Evolutionary conservation across 345 rosid species (phyloP), one percentile per base, ranked within the genome.

Genomic region (Brassica nigra): DNA sequence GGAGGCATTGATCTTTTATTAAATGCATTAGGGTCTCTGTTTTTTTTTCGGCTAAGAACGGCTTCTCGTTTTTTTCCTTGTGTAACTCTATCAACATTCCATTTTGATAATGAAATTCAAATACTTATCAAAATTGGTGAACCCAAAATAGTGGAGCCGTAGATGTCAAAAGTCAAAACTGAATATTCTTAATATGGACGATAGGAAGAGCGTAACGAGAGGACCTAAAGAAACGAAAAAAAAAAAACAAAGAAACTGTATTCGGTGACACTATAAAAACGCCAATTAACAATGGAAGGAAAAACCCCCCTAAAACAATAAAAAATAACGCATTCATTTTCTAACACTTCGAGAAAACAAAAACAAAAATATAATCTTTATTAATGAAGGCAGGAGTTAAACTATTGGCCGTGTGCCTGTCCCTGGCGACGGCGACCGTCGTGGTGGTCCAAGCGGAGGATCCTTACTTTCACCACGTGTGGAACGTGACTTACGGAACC

Each of bases 401-500:
- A 66, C 28, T 78, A 55, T 68, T 81, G 4, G 63, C 58, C 61
- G 54, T 82, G 54, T 63, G 84, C 3, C 54, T 85, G 1, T 86
- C 83, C 61, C 59, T 86, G 5, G 82, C 78, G 4, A 79, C 66
- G n/a, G 72, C 72, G 4, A 71, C 75, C 71, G 9, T 34, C 68
- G 66, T n/a, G 27, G 27, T 23, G 27, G 27, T 23, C 27, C 27
- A 23, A 23, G 27, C 27, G 27, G 27, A 23, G 27, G 27, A 23
- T 23, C 27, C 27, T 23, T 23, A 23, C 27, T 23, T 23, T 23
- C 27, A 23, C 27, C 87, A 85, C 79, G 83, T 84, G 7, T 93
- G 98, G 97, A 89, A 91, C 14, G 82, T 93, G 72, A 90, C 91
- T 5, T 91, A 91, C 16, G 97, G 93, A 62, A 88, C 90, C 61